Percentiles rank a stretch among this genome's conserved stretches.
Conservation (phyloP, 345 rosid species). For the Hibiscus mutabilis region DNA sequence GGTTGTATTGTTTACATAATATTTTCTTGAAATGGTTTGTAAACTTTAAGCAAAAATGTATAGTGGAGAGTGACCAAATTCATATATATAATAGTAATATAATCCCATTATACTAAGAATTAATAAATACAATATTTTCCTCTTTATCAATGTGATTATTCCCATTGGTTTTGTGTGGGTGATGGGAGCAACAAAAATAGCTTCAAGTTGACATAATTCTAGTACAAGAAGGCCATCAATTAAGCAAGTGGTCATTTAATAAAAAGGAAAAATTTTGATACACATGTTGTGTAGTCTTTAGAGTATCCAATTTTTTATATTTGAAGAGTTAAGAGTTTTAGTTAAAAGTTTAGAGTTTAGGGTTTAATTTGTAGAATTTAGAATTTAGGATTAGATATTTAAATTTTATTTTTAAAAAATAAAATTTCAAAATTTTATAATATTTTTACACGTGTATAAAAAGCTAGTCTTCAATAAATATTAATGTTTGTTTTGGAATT, state of each 20-base stretch:
- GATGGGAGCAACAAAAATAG: background rate
- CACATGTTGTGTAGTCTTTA: too few species aligned
- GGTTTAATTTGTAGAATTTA: too few species aligned
- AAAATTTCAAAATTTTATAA: too few species aligned
- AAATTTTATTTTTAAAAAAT: too few species aligned
- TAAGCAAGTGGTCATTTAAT: background rate
- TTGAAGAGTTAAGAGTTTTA: too few species aligned
- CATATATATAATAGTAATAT: background rate
- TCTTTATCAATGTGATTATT: background rate
- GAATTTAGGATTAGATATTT: too few species aligned
- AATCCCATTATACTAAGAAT: background rate
- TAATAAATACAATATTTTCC: background rate
- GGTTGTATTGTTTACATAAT: background rate
- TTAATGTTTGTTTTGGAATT: too few species aligned
- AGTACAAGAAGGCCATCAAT: background rate
- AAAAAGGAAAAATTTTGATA: too few species aligned
- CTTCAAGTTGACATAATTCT: slow-evolving; percentile 4
- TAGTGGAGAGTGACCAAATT: slow-evolving; percentile 4
- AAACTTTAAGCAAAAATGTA: slow-evolving; percentile 1
- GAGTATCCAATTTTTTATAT: too few species aligned
- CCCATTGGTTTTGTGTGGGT: background rate
- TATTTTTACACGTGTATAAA: too few species aligned
- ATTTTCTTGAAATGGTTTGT: background rate
- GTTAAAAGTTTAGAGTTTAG: too few species aligned
- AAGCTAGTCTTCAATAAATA: too few species aligned